A percentile compares a stretch with the other conserved stretches of the same genome.
phyloP scores from a whole-genome alignment of 192 early-diverging fungal species.

The Backusella macrospora region DNA sequence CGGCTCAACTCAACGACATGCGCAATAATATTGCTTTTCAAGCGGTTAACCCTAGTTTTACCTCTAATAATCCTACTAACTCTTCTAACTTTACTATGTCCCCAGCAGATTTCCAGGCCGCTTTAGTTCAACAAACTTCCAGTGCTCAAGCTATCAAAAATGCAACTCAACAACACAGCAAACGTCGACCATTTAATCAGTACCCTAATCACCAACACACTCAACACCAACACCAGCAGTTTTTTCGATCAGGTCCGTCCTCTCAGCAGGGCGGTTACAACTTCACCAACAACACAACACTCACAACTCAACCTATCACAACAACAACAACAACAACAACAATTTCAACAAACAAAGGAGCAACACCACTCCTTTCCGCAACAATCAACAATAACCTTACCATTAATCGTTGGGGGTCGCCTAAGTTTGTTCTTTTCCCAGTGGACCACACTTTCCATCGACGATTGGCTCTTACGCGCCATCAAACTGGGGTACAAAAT shows the following conservation, averaged over 20 bases:
- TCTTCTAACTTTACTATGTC: not conserved
- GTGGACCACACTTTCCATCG: not conserved
- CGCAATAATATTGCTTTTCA: not conserved
- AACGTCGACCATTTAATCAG: not conserved
- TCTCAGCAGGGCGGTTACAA: constrained; percentile 29
- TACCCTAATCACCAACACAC: too few relatives aligned
- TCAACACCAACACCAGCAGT: not conserved
- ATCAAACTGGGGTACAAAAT: not conserved
- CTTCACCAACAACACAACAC: not conserved
- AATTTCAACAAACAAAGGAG: not conserved
- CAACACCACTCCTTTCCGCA: not conserved
- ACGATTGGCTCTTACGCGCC: not conserved
- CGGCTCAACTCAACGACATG: not conserved
- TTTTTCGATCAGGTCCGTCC: constrained; percentile 18
- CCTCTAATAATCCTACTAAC: not conserved
- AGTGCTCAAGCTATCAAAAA: not conserved
- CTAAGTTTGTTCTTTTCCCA: not conserved
- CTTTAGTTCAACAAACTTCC: not conserved
- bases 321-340: not conserved
- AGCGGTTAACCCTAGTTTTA: not conserved
- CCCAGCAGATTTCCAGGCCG: not conserved
- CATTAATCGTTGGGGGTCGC: not conserved
- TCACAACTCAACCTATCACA: too few relatives aligned
- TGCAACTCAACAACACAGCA: not conserved
- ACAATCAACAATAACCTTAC: not conserved